Evolutionary conservation across 169 alveolate species (phyloP).

Genomic region (Babesia bigemina): DNA sequence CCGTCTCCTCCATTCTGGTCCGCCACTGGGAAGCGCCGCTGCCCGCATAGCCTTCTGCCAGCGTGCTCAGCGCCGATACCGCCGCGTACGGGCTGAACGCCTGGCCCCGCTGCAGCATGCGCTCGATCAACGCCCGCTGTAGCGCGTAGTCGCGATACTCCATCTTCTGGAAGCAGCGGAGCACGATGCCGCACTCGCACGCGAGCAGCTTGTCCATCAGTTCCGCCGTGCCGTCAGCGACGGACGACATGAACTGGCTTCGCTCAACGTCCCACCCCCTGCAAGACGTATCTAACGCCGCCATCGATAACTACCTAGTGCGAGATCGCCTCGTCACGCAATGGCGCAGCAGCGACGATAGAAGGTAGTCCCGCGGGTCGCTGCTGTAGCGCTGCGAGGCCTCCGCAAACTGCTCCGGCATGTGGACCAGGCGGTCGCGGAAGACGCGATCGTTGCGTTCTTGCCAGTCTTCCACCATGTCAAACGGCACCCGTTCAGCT

Average conservation of each 20-base stretch:
- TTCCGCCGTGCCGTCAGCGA: conserved; percentile 37
- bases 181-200: conserved; percentile 55
- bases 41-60: neutral
- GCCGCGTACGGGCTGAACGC: conserved; percentile 43
- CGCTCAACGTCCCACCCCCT: conserved; percentile 9
- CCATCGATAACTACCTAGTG: neutral
- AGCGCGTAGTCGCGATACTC: conserved; percentile 19
- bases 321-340: conserved; percentile 1
- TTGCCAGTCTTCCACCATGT: conserved; percentile 62
- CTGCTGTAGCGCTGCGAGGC: conserved; percentile 24
- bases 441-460: conserved; percentile 48
- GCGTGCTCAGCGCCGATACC: conserved; percentile 31
- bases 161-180: conserved; percentile 43
- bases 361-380: conserved; percentile 22
- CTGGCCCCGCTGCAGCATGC: conserved; percentile 42
- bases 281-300: neutral
- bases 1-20: neutral
- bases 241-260: conserved; percentile 17
- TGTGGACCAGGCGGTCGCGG: conserved; percentile 13
- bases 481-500: conserved; percentile 52
- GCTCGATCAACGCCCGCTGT: conserved; percentile 24
- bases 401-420: conserved; percentile 67
- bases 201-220: conserved; percentile 18
- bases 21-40: conserved; percentile 1
- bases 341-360: conserved; percentile 36